These are phyloP conservation scores for Sporothrix inflata DNA, from an alignment of 2,329 filamentous ascomycete species.

Conservation along the genomic window DNA sequence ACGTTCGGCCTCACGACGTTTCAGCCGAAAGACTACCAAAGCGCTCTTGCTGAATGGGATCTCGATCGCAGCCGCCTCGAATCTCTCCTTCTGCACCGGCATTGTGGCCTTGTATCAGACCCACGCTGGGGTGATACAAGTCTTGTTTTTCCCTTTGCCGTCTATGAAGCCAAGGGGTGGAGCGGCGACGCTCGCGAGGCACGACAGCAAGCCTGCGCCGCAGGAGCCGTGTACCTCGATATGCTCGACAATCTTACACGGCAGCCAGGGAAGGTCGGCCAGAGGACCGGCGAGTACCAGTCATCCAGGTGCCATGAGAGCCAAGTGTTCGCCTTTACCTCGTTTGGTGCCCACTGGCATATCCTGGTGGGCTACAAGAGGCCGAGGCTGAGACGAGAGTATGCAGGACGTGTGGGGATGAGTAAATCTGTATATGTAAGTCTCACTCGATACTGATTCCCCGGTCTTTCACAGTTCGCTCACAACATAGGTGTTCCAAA, in stretches of 20 bases:
- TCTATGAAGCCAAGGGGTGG: constrained; percentile 18
- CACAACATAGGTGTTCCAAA: constrained; percentile 10
- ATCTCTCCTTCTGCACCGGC: constrained; percentile 11
- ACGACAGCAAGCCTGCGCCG: constrained; percentile 15
- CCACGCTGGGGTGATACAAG: constrained; percentile 7
- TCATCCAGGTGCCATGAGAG: neutral
- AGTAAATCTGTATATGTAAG: constrained; percentile 19
- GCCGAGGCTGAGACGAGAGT: constrained; percentile 16
- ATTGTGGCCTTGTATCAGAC: constrained; percentile 14
- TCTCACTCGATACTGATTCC: constrained; percentile 3
- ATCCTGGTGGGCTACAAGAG: constrained; percentile 13
- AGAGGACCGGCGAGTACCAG: constrained; percentile 4
- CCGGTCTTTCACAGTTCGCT: constrained; percentile 5
- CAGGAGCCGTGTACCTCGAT: constrained; percentile 17
- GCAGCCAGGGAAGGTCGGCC: constrained; percentile 8
- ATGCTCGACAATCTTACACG: constrained; percentile 17
- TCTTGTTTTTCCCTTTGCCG: constrained; percentile 17
- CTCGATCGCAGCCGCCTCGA: constrained; percentile 11
- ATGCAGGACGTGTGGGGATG: constrained; percentile 6
- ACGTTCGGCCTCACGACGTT: constrained; percentile 19
- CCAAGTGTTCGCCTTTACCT: constrained; percentile 15
- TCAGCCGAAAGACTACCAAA: constrained; percentile 15
- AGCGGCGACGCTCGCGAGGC: constrained; percentile 13
- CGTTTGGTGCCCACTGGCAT: constrained; percentile 20
- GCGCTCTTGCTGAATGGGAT: constrained; percentile 9